Percentiles rank a stretch among this genome's conserved stretches.
Evolutionary conservation across 2,329 filamentous ascomycete genomes (phyloP).

Genomic region (Fusarium penzigii): DNA sequence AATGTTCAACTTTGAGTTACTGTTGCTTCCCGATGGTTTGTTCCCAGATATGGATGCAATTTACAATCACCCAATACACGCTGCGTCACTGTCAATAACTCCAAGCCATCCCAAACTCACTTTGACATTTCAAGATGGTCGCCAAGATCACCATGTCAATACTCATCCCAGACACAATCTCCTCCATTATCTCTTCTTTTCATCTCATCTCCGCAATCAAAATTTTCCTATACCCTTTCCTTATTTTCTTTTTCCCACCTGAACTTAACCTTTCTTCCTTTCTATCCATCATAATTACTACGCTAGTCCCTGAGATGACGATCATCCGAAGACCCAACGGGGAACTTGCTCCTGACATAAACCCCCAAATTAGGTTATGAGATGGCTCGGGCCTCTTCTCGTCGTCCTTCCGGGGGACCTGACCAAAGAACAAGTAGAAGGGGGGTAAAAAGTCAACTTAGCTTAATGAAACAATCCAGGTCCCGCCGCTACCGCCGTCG

Average conservation of each 20-base stretch:
- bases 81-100: too few species aligned
- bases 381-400: background rate
- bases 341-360: background rate
- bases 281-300: too few species aligned
- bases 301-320: conserved; percentile 11
- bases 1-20: too few species aligned
- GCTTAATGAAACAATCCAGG: background rate
- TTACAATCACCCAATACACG: too few species aligned
- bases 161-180: conserved; percentile 18
- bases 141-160: conserved; percentile 1
- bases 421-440: background rate
- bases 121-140: too few species aligned
- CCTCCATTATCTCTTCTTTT: conserved; percentile 5
- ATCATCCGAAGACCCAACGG: conserved; percentile 15
- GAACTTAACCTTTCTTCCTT: too few species aligned
- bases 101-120: too few species aligned
- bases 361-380: background rate
- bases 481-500: background rate
- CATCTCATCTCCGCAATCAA: conserved; percentile 9
- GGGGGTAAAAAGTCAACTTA: background rate
- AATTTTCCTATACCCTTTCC: background rate
- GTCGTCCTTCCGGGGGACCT: too few species aligned
- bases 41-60: too few species aligned
- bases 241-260: too few species aligned
- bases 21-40: too few species aligned